A percentile compares a stretch with the other conserved stretches of the same genome.
phyloP scores from a whole-genome alignment of 2,329 filamentous ascomycete species.

The Trichoderma brevicompactum region DNA sequence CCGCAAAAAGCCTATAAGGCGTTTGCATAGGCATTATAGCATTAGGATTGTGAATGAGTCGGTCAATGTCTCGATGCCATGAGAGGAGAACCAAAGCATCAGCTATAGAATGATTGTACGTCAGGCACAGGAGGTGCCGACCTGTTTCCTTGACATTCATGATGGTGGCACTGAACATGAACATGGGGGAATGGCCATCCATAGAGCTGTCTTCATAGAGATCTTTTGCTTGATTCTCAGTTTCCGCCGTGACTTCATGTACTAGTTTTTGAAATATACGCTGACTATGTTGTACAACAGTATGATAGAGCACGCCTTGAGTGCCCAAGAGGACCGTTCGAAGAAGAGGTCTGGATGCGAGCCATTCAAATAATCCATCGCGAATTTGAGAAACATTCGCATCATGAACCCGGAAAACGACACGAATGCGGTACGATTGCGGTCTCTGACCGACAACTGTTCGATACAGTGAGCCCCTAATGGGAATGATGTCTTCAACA shows the following conservation, averaged over 20 bases:
- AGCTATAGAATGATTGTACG: conserved; percentile 44
- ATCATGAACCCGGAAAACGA: conserved; percentile 39
- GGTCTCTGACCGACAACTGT: conserved; percentile 40
- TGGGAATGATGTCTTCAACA: conserved; percentile 40
- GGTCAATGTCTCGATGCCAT: conserved; percentile 43
- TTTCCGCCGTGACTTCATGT: conserved; percentile 32
- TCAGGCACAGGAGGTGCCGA: conserved; percentile 36
- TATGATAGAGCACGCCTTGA: conserved; percentile 36
- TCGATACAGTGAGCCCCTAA: conserved; percentile 39
- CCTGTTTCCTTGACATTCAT: conserved; percentile 32
- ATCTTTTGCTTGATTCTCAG: conserved; percentile 33
- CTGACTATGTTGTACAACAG: conserved; percentile 33
- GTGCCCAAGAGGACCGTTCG: conserved; percentile 37
- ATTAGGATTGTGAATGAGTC: conserved; percentile 35
- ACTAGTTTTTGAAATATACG: conserved; percentile 38
- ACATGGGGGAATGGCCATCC: conserved; percentile 32
- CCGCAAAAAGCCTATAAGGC: conserved; percentile 41
- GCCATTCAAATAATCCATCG: conserved; percentile 36
- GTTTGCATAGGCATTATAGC: conserved; percentile 34
- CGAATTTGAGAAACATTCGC: conserved; percentile 35
- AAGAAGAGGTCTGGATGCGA: conserved; percentile 39
- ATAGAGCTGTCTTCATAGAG: conserved; percentile 33
- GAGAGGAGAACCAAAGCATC: conserved; percentile 43
- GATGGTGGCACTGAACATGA: conserved; percentile 41
- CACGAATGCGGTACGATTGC: conserved; percentile 43